Evolutionary conservation across 169 alveolate genomes (phyloP).

Genomic region (Eimeria sp.): DNA sequence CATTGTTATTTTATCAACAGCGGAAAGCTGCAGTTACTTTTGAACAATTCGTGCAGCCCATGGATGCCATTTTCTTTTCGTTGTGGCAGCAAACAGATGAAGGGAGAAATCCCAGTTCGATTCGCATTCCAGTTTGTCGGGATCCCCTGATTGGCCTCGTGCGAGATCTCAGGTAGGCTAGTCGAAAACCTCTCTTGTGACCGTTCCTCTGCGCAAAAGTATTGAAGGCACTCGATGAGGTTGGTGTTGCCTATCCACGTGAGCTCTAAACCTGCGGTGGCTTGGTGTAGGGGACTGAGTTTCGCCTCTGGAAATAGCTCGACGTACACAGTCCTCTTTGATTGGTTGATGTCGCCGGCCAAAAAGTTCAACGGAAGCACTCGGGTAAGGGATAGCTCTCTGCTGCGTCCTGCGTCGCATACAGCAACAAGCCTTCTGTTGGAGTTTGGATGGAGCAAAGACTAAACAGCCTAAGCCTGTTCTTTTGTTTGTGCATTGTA

Average conservation of each 20-base stretch:
- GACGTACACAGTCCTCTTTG: conserved; percentile 69
- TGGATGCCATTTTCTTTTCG: conserved; percentile 86
- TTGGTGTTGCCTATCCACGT: not conserved
- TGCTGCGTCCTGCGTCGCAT: not conserved
- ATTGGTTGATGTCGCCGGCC: conserved; percentile 67
- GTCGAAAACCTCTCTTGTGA: conserved; percentile 18
- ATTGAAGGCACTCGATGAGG: not conserved
- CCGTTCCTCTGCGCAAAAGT: not conserved
- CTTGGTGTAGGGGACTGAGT: conserved; percentile 57
- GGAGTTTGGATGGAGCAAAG: not conserved
- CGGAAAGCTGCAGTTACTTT: conserved; percentile 84
- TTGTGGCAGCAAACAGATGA: conserved; percentile 88
- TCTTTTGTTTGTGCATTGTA: not conserved
- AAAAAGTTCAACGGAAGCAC: conserved; percentile 74
- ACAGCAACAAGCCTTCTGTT: not conserved
- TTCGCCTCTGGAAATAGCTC: conserved; percentile 66
- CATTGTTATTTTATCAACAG: conserved; percentile 89
- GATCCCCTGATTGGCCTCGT: conserved; percentile 93
- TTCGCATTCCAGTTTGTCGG: conserved; percentile 88
- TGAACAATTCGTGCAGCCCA: conserved; percentile 92
- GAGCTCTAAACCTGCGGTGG: not conserved
- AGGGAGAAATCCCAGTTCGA: conserved; percentile 84
- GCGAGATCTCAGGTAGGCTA: conserved; percentile 94
- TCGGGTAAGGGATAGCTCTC: conserved; percentile 21
- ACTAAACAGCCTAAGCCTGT: not conserved